A percentile compares a stretch with the other conserved stretches of the same genome.
Evolutionary conservation across 2,329 filamentous ascomycete species (phyloP).

Genomic region (Ceratocystis cubensis): DNA sequence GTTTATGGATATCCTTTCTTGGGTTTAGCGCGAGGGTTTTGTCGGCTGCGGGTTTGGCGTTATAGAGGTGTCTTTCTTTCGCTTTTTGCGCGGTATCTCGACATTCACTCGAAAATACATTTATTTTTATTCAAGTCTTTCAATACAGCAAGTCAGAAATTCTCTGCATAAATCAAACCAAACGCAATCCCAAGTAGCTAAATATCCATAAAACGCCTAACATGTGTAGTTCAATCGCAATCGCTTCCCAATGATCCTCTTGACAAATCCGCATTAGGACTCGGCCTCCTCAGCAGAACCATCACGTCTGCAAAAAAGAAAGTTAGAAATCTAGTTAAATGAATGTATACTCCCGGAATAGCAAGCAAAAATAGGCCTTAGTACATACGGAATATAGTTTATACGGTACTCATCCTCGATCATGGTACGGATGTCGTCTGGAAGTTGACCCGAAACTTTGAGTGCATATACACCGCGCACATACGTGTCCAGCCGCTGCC

Average conservation of each 20-base stretch:
- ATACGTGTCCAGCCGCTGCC: constrained; percentile 83
- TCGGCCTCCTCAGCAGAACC: constrained; percentile 43
- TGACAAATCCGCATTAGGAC: constrained; percentile 25
- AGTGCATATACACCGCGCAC: constrained; percentile 84
- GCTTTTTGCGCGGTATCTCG: not conserved
- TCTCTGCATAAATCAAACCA: constrained; percentile 10
- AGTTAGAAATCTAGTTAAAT: not conserved
- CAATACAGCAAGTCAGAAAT: constrained; percentile 2
- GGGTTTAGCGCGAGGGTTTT: not conserved
- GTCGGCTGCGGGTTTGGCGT: not conserved
- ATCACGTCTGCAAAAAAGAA: constrained; percentile 37
- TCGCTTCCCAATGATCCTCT: not conserved
- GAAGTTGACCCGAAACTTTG: constrained; percentile 75
- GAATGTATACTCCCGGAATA: not conserved
- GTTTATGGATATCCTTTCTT: not conserved
- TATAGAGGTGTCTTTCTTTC: not conserved
- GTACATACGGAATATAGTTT: constrained; percentile 53
- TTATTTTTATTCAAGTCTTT: not conserved
- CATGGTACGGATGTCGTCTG: constrained; percentile 49
- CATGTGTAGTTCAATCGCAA: not conserved
- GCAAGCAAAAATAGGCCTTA: constrained; percentile 33
- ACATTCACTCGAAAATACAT: not conserved
- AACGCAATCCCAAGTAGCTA: constrained; percentile 3
- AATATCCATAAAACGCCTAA: constrained; percentile 10
- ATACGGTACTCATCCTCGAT: constrained; percentile 52